A percentile compares a stretch with the other conserved stretches of the same genome.
These are phyloP conservation scores for Penicillium freii DNA, from an alignment of 2,329 filamentous ascomycete species.

Conservation along the genomic window DNA sequence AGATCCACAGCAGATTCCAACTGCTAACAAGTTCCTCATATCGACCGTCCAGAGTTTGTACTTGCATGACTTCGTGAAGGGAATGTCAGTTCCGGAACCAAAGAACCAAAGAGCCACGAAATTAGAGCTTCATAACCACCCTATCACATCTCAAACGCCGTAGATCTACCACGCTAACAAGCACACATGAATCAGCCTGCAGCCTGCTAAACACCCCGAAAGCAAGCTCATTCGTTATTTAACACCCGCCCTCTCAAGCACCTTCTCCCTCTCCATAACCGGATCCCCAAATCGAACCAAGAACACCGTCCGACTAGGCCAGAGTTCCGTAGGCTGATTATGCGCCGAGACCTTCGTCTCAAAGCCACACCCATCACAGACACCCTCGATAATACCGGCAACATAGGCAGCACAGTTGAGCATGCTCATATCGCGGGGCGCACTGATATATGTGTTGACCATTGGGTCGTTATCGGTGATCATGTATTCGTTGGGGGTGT, in stretches of 20 bases:
- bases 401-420: constrained; percentile 95
- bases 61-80: constrained; percentile 12
- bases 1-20: background rate
- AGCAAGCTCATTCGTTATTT: constrained; percentile 33
- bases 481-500: constrained; percentile 95
- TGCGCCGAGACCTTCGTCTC: constrained; percentile 87
- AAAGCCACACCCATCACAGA: constrained; percentile 91
- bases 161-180: background rate
- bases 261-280: constrained; percentile 86
- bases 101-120: background rate
- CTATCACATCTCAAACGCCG: background rate
- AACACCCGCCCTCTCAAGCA: constrained; percentile 62
- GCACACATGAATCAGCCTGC: background rate
- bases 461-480: constrained; percentile 97
- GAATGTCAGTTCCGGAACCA: background rate
- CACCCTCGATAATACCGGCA: constrained; percentile 90
- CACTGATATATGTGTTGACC: constrained; percentile 89
- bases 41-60: background rate
- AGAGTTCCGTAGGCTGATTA: constrained; percentile 72
- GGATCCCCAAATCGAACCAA: constrained; percentile 88
- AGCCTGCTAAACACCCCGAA: background rate
- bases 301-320: constrained; percentile 95
- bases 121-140: background rate
- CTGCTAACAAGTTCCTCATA: background rate
- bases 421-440: constrained; percentile 93